Evolutionary conservation across 140 eudicot species (phyloP).

Genomic region (Cichorium intybus): DNA sequence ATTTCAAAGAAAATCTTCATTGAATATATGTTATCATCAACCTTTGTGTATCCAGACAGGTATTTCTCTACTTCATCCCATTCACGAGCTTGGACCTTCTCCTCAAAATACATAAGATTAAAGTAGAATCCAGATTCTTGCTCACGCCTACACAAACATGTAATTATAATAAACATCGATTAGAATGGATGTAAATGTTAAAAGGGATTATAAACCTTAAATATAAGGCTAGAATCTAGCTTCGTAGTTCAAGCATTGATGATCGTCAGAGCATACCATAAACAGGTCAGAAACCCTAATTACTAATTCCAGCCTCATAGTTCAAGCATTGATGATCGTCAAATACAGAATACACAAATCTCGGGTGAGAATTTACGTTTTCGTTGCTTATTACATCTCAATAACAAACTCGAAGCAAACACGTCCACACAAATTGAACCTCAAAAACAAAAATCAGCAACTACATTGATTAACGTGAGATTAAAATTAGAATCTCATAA

Average conservation of each 20-base stretch:
- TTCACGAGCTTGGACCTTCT: conserved; percentile 85
- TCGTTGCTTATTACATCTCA: background rate
- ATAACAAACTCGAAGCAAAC: background rate
- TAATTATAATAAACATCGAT: too few relatives aligned
- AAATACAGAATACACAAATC: background rate
- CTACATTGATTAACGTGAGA: too few relatives aligned
- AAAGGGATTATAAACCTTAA: background rate
- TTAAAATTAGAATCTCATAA: too few relatives aligned
- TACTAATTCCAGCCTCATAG: background rate
- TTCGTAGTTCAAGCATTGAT: too few relatives aligned
- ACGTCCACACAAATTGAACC: conserved; percentile 1
- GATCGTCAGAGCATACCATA: conserved; percentile 3
- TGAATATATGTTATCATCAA: conserved; percentile 84
- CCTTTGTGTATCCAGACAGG: conserved; percentile 80
- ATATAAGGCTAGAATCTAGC: conserved; percentile 5
- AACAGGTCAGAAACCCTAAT: conserved; percentile 5
- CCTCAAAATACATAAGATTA: conserved; percentile 81
- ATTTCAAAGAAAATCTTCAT: conserved; percentile 85
- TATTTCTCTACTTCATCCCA: conserved; percentile 95
- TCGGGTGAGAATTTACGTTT: background rate
- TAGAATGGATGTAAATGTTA: background rate
- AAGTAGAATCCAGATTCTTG: conserved; percentile 85
- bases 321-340: background rate
- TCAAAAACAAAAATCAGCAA: background rate
- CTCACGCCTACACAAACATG: conserved; percentile 74